These are phyloP conservation scores for Xylariaceae sp. DNA, from an alignment of 2,329 filamentous ascomycete genomes.

Conservation along the genomic window DNA sequence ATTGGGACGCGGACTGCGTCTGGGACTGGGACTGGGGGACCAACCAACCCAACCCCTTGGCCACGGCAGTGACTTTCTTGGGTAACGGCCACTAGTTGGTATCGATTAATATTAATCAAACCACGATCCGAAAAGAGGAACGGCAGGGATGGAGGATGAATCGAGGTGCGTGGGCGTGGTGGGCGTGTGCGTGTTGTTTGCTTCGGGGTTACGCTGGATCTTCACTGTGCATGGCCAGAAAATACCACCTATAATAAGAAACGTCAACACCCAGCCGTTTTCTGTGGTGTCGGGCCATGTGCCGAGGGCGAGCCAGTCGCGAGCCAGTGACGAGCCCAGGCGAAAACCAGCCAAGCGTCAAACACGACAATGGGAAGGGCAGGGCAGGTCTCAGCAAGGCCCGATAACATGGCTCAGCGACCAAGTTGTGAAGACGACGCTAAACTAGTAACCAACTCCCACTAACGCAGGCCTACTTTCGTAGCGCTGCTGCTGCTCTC, in stretches of 20 bases:
- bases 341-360: conserved; percentile 4
- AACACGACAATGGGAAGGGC: not conserved
- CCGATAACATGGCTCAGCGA: not conserved
- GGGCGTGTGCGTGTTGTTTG: too few relatives aligned
- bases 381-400: conserved; percentile 3
- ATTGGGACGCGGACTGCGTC: not conserved
- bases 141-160: not conserved
- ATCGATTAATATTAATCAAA: not conserved
- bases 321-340: not conserved
- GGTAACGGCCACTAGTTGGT: not conserved
- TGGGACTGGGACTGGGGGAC: too few relatives aligned
- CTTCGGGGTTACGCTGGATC: not conserved
- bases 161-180: too few relatives aligned
- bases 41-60: not conserved
- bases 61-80: not conserved
- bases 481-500: conserved; percentile 2
- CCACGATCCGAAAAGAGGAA: not conserved
- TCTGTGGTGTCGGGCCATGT: conserved; percentile 15
- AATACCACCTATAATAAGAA: conserved; percentile 8
- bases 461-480: too few relatives aligned
- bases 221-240: not conserved
- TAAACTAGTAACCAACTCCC: too few relatives aligned
- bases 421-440: too few relatives aligned
- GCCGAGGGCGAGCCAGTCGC: conserved; percentile 11
- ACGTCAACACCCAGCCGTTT: conserved; percentile 15